phyloP scores from a whole-genome alignment of 192 early-diverging fungal species.

The Geranomyces variabilis region DNA sequence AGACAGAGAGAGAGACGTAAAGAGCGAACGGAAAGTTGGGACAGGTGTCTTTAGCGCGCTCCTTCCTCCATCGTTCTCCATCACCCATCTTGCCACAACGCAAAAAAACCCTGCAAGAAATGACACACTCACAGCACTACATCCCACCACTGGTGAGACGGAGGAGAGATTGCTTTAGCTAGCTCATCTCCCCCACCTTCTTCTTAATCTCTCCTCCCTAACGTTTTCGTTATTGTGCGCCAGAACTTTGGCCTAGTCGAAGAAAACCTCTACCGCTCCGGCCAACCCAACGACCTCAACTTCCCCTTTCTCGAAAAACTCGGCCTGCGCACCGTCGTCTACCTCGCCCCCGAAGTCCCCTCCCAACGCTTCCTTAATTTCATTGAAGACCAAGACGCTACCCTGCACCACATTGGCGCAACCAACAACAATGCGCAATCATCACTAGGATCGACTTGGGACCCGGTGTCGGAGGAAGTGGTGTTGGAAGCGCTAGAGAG shows the following conservation, averaged over 20 bases:
- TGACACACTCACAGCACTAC: constrained; percentile 70
- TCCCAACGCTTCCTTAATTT: constrained; percentile 73
- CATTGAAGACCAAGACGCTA: constrained; percentile 97
- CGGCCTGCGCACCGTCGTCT: constrained; percentile 90
- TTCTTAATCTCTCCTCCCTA: no score
- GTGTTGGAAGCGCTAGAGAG: constrained; percentile 87
- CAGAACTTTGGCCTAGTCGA: constrained; percentile 98
- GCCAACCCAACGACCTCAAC: constrained; percentile 98
- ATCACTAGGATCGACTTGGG: constrained; percentile 72
- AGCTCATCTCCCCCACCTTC: no score
- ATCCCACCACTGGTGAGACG: constrained; percentile 81
- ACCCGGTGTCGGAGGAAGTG: constrained; percentile 97
- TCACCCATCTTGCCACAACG: no score
- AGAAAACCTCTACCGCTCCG: constrained; percentile 92
- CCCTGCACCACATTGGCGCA: constrained; percentile 83
- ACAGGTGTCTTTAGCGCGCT: no score
- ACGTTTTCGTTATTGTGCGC: no score
- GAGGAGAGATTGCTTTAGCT: no score
- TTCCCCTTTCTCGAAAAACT: constrained; percentile 98
- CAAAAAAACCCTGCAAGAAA: no score
- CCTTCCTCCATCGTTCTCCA: no score
- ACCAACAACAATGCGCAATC: not conserved
- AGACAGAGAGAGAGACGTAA: no score
- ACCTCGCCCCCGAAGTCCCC: constrained; percentile 96
- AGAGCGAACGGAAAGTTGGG: no score